Conservation (phyloP, 495 filamentous ascomycete genomes). For the Aspergillus asperescens region DNA sequence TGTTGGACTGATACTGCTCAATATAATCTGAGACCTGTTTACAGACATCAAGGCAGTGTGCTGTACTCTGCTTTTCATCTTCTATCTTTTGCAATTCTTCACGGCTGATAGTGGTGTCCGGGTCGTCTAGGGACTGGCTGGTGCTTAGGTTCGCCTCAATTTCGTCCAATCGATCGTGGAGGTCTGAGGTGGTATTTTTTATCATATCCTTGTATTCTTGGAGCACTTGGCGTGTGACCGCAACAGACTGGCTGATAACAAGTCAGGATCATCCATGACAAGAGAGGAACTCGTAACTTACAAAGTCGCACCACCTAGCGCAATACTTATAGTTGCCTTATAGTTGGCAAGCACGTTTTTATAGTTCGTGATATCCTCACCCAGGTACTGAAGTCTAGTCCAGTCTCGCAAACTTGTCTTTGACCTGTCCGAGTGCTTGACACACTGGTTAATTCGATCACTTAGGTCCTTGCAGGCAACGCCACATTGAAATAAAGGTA, state of each 20-base stretch:
- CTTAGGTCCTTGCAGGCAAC: slow-evolving; percentile 29
- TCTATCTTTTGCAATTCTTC: slow-evolving; percentile 22
- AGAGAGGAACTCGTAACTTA: slow-evolving; percentile 12
- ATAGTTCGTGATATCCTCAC: slow-evolving; percentile 26
- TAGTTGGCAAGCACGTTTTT: slow-evolving; percentile 26
- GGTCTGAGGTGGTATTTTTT: slow-evolving; percentile 25
- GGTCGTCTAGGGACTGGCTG: slow-evolving; percentile 8
- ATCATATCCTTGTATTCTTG: slow-evolving; percentile 31
- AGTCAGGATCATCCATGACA: background rate
- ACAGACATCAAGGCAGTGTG: slow-evolving; percentile 35
- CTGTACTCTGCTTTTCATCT: slow-evolving; percentile 30
- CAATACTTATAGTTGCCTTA: slow-evolving; percentile 31
- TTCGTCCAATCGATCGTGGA: slow-evolving; percentile 25
- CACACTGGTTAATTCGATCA: slow-evolving; percentile 22
- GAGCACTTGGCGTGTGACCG: slow-evolving; percentile 24
- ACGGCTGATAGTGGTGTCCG: background rate
- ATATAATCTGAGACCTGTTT: slow-evolving; percentile 23
- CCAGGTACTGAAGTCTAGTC: slow-evolving; percentile 28
- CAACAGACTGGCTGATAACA: slow-evolving; percentile 16
- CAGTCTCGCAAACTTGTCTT: slow-evolving; percentile 31
- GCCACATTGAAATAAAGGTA: slow-evolving; percentile 26
- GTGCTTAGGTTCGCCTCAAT: slow-evolving; percentile 23
- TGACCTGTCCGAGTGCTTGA: slow-evolving; percentile 16
- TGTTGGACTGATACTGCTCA: slow-evolving; percentile 14
- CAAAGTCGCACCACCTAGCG: slow-evolving; percentile 26